Conservation (phyloP, 768 basidiomycete species). For the Pholiota microspora region DNA sequence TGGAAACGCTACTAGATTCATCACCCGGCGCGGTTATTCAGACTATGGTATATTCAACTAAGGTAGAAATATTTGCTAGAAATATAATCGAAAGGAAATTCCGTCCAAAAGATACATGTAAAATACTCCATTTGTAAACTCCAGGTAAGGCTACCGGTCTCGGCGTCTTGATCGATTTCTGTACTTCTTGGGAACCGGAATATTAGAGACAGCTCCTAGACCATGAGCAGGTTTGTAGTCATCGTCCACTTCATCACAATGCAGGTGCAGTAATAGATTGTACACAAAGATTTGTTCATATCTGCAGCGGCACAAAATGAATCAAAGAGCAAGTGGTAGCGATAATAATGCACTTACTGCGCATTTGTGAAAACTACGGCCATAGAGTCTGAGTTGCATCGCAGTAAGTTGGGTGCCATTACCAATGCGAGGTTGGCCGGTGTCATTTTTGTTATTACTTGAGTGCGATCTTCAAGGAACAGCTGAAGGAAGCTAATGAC, state of each 20-base stretch:
- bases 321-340: conserved; percentile 5
- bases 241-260: conserved; percentile 70
- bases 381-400: conserved; percentile 88
- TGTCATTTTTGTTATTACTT: conserved; percentile 84
- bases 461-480: conserved; percentile 77
- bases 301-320: conserved; percentile 32
- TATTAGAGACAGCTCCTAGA: conserved; percentile 60
- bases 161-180: conserved; percentile 57
- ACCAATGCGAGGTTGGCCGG: conserved; percentile 84
- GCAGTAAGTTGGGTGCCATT: conserved; percentile 87
- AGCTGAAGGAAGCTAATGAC: conserved; percentile 89
- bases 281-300: conserved; percentile 90
- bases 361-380: conserved; percentile 89
- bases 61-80: conserved; percentile 3
- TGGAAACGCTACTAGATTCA: too few relatives aligned
- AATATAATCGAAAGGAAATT: background rate
- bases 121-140: conserved; percentile 1
- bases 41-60: conserved; percentile 7
- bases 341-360: conserved; percentile 54
- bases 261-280: conserved; percentile 78
- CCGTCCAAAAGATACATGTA: conserved; percentile 3
- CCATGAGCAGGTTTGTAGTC: conserved; percentile 81
- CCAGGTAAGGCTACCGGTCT: conserved; percentile 20
- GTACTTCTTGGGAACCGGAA: conserved; percentile 42
- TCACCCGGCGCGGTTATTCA: background rate